Conservation (phyloP, 2,329 filamentous ascomycete genomes). For the Akanthomyces lecanii region DNA sequence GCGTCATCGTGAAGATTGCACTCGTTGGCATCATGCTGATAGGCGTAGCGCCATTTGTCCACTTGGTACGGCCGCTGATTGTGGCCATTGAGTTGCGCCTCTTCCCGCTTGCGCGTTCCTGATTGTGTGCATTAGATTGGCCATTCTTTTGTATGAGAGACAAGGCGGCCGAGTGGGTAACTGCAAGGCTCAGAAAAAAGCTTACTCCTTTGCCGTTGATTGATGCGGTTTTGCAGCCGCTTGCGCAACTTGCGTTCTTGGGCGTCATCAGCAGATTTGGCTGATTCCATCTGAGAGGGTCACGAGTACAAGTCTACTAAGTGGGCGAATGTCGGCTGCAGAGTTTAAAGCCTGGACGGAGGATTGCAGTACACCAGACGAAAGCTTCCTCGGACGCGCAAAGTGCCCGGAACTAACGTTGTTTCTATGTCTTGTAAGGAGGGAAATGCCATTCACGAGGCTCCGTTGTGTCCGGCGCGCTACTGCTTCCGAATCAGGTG, state of each 20-base stretch:
- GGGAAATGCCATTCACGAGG: neutral
- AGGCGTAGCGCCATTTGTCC: constrained; percentile 18
- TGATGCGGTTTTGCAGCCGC: constrained; percentile 19
- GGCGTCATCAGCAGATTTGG: neutral
- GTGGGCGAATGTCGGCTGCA: no score
- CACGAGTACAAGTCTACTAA: neutral
- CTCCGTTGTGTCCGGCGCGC: no score
- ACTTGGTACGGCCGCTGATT: constrained; percentile 15
- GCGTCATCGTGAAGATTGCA: neutral
- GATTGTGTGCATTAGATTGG: neutral
- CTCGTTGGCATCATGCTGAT: neutral
- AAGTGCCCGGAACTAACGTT: neutral
- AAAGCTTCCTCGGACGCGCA: neutral
- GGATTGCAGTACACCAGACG: neutral
- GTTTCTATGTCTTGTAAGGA: neutral
- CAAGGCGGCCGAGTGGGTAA: no score
- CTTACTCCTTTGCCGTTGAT: constrained; percentile 20
- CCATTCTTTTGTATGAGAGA: no score
- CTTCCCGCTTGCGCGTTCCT: neutral
- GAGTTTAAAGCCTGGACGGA: neutral
- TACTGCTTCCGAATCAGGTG: no score
- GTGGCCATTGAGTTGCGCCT: neutral
- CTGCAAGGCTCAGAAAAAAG: neutral
- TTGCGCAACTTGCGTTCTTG: constrained; percentile 18
- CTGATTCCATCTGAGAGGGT: neutral